Percentiles rank a stretch among this genome's conserved stretches.
These are phyloP conservation scores for Dioscorea alata DNA, from an alignment of 106 monocot species.

Conservation along the genomic window DNA sequence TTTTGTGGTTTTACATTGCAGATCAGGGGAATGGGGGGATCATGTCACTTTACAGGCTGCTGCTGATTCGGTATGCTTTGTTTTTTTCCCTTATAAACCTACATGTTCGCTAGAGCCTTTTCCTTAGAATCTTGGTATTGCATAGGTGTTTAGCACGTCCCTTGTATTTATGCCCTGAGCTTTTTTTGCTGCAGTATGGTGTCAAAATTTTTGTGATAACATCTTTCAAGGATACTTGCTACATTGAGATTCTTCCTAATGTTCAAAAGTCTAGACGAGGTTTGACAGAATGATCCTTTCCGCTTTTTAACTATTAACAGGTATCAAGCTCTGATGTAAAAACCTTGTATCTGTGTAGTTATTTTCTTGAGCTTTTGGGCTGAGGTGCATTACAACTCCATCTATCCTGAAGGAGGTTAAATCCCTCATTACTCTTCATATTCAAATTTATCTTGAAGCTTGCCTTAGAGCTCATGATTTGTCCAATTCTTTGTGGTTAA, in stretches of 20 bases:
- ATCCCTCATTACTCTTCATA: not conserved
- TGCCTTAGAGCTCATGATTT: not conserved
- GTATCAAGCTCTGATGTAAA: not conserved
- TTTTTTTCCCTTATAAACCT: not conserved
- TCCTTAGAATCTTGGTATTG: not conserved
- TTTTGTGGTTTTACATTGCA: slow-evolving; percentile 10
- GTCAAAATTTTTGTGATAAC: slow-evolving; percentile 91
- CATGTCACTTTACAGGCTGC: slow-evolving; percentile 96
- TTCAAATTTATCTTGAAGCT: not conserved
- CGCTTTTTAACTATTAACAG: too few relatives aligned
- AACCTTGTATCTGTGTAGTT: slow-evolving; percentile 24
- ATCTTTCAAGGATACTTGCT: slow-evolving; percentile 93
- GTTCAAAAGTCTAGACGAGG: slow-evolving; percentile 80
- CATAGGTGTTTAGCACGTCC: too few relatives aligned
- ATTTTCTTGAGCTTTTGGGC: slow-evolving; percentile 80
- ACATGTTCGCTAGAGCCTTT: not conserved
- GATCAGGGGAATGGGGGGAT: slow-evolving; percentile 92
- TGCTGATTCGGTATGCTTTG: slow-evolving; percentile 55
- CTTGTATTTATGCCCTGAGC: not conserved
- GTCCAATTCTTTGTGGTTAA: not conserved
- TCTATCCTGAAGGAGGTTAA: slow-evolving; percentile 71
- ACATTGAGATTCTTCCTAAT: slow-evolving; percentile 83
- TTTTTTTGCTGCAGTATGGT: slow-evolving; percentile 64
- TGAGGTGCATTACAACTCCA: slow-evolving; percentile 81
- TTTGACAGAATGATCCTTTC: slow-evolving; percentile 12